Evolutionary conservation across 148 eudicot genomes (phyloP).

Genomic region (Diospyros lotus): DNA sequence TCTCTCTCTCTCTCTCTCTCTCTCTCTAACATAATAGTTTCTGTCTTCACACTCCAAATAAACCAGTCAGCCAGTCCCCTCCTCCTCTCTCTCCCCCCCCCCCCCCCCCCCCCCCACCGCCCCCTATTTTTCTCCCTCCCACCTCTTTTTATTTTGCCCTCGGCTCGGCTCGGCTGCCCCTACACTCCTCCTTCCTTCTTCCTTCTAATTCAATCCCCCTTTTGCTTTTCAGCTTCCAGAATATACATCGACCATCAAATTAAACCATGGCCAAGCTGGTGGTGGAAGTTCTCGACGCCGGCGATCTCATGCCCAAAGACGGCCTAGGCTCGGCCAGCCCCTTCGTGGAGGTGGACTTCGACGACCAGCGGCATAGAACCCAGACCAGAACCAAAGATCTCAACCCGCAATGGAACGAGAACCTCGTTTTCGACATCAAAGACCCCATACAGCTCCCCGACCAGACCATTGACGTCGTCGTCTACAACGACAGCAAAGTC

Average conservation of each 20-base stretch:
- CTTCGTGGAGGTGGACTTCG: slow-evolving; percentile 63
- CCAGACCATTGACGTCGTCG: slow-evolving; percentile 41
- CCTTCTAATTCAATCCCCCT: too few species aligned
- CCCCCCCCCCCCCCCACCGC: background rate
- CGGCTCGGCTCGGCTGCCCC: too few species aligned
- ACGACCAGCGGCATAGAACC: slow-evolving; percentile 41
- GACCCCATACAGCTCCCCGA: slow-evolving; percentile 24
- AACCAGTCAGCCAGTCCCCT: slow-evolving; percentile 9
- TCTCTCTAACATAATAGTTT: background rate
- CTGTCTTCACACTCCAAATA: slow-evolving; percentile 13
- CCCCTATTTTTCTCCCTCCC: background rate
- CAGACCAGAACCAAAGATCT: slow-evolving; percentile 64
- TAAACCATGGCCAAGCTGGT: slow-evolving; percentile 56
- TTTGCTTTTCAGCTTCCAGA: too few species aligned
- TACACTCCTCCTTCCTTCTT: too few species aligned
- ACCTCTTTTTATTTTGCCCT: background rate
- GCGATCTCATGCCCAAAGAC: slow-evolving; percentile 91
- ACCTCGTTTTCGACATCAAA: slow-evolving; percentile 45
- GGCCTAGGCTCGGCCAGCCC: slow-evolving; percentile 93
- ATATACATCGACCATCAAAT: background rate
- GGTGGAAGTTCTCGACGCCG: slow-evolving; percentile 66
- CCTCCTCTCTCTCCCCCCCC: slow-evolving; percentile 2
- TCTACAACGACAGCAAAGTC: slow-evolving; percentile 43
- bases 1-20: slow-evolving; percentile 8
- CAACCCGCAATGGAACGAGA: slow-evolving; percentile 73